Base-by-base conservation (phyloP, 2,329 filamentous ascomycete species). In the Arthrobotrys pseudoclavata region DNA sequence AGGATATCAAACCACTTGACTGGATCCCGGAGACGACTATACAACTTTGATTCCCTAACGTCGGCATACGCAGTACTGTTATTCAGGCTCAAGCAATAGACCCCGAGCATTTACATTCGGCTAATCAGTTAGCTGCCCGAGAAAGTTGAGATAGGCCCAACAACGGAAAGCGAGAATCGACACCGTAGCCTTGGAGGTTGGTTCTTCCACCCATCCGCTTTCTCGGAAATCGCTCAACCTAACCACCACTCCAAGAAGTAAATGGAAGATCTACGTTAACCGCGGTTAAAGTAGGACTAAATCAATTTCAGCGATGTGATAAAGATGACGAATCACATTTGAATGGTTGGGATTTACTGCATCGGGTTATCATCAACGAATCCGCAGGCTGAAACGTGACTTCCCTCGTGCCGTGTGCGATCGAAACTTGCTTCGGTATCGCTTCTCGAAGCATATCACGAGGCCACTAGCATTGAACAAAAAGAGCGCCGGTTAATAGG, bases 261-360 rank as follows among this genome's bases (percentile, higher is more conserved):
- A 52, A 66, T 66, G 72, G 60, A 60, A 70, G 57, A 74, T 69
- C 72, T 70, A 69, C 66, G 66, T 66, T 70, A 61, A 67, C 66
- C 66, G 72, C 64, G 66, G 66, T 48, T 76, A 69, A 76, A 76
- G n/a, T 60, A 52, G 29, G 69, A 62, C 66, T 62, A 70, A 76
- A 50, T 53, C 52, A 57, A 24, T 66, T 76, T 64, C 47, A 76
- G 71, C 48, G 52, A 50, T 45, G 34, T 45, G 26, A 66, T 42
- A 70, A 76, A 76, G 45, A 69, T 69, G 47, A 69, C 66, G 69
- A 74, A 74, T 74, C 69, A 74, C 69, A 74, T 67, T 74, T 74
- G 34, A 50, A 47, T 72, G 52, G 29, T 68, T 45, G 24, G 31
- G 57, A 69, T 34, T 70, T 76, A 69, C 72, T 76, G 57, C 57